These are phyloP conservation scores for Torrubiellomyces zombiae DNA, from an alignment of 2,329 filamentous ascomycete genomes.

Conservation along the genomic window DNA sequence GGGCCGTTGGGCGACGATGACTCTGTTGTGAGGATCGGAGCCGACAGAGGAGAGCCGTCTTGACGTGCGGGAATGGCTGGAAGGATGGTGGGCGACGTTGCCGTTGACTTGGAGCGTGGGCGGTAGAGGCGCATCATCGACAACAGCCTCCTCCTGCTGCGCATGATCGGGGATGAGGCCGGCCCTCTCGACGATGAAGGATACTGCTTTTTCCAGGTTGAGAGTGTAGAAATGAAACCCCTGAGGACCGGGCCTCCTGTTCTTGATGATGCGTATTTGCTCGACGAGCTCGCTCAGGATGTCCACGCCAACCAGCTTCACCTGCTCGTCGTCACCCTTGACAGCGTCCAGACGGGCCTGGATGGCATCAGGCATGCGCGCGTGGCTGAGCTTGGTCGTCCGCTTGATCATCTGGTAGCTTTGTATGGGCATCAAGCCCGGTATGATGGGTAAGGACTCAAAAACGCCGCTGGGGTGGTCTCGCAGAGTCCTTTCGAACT, in stretches of 20 bases:
- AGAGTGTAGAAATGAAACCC: slow-evolving; percentile 97
- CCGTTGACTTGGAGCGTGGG: slow-evolving; percentile 32
- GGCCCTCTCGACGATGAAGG: slow-evolving; percentile 76
- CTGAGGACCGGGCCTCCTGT: slow-evolving; percentile 39
- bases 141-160: slow-evolving; percentile 33
- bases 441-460: slow-evolving; percentile 75
- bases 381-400: slow-evolving; percentile 88
- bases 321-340: slow-evolving; percentile 63
- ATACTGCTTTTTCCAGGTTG: slow-evolving; percentile 90
- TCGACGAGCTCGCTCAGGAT: slow-evolving; percentile 74
- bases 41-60: slow-evolving; percentile 64
- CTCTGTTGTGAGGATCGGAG: slow-evolving; percentile 71
- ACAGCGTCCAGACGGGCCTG: slow-evolving; percentile 55
- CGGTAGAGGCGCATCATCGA: slow-evolving; percentile 22
- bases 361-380: slow-evolving; percentile 56
- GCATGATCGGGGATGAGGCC: slow-evolving; percentile 56
- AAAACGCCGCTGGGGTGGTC: slow-evolving; percentile 74
- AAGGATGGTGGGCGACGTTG: slow-evolving; percentile 13
- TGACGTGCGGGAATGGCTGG: slow-evolving; percentile 20
- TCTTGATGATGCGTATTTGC: slow-evolving; percentile 51
- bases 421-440: slow-evolving; percentile 93
- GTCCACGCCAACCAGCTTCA: slow-evolving; percentile 65
- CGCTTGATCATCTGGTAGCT: slow-evolving; percentile 90
- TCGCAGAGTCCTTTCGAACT: slow-evolving; percentile 61
- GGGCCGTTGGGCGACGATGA: slow-evolving; percentile 56